phyloP scores from a whole-genome alignment of 352 stramenopile species.

The Phytophthora fragariae region DNA sequence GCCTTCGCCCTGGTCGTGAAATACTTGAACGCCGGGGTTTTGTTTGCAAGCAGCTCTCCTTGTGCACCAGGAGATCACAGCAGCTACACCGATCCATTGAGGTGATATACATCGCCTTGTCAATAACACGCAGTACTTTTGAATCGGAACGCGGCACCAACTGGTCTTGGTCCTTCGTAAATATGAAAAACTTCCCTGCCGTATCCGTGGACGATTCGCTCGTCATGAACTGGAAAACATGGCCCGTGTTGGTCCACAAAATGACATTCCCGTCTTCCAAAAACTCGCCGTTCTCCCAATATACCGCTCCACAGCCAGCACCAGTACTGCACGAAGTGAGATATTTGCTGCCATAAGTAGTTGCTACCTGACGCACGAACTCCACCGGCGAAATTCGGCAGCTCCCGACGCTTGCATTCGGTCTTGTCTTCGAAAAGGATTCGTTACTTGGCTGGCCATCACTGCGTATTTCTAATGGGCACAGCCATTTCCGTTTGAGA shows the following conservation, averaged over 20 bases:
- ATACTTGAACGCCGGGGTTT: not conserved
- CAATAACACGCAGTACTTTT: constrained; percentile 59
- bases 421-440: constrained; percentile 35
- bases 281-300: constrained; percentile 76
- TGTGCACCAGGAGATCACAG: constrained; percentile 37
- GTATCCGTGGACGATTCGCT: constrained; percentile 26
- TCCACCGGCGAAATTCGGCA: constrained; percentile 48
- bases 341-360: constrained; percentile 16
- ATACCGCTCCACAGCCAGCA: constrained; percentile 24
- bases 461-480: constrained; percentile 42
- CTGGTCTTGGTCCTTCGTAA: constrained; percentile 85
- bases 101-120: constrained; percentile 61
- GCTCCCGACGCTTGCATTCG: constrained; percentile 53
- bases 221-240: constrained; percentile 71
- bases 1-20: constrained; percentile 19
- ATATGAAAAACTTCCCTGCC: constrained; percentile 77
- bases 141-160: constrained; percentile 81
- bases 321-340: constrained; percentile 18
- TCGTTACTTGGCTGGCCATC: constrained; percentile 33
- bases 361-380: constrained; percentile 40
- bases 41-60: constrained; percentile 14
- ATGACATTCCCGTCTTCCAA: constrained; percentile 65
- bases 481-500: constrained; percentile 85
- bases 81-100: constrained; percentile 68
- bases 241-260: constrained; percentile 74